Conservation (phyloP, 2,329 filamentous ascomycete species). For the Ploettnerulaceae sp. region DNA sequence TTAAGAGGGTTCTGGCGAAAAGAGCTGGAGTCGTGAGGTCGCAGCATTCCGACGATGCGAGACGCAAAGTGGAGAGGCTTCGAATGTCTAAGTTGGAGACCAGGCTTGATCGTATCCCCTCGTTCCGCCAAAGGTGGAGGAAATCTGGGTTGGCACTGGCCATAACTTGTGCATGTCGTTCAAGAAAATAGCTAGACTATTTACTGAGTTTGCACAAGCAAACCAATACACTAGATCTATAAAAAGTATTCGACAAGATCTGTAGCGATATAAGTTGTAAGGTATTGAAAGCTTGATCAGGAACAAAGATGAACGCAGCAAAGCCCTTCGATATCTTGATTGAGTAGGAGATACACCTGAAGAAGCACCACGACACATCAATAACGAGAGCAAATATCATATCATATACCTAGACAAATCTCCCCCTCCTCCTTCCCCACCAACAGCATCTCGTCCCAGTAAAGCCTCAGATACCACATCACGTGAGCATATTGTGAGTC, state of each 20-base stretch:
- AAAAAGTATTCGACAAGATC: background rate
- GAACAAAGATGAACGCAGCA: too few species aligned
- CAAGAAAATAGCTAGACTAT: slow-evolving; percentile 7
- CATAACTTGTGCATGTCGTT: slow-evolving; percentile 35
- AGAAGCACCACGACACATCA: slow-evolving; percentile 7
- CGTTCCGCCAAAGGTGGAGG: slow-evolving; percentile 32
- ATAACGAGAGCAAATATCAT: slow-evolving; percentile 11
- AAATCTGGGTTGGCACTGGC: slow-evolving; percentile 29
- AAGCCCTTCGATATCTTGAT: too few species aligned
- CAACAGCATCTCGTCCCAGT: background rate
- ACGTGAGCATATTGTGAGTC: slow-evolving; percentile 16
- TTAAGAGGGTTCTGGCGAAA: slow-evolving; percentile 64
- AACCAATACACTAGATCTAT: background rate
- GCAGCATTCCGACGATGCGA: slow-evolving; percentile 65
- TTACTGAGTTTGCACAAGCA: slow-evolving; percentile 5
- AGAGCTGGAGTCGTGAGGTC: slow-evolving; percentile 64
- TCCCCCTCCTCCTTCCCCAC: slow-evolving; percentile 3
- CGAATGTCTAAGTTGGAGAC: slow-evolving; percentile 31
- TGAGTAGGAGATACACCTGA: slow-evolving; percentile 7
- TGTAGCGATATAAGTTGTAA: background rate
- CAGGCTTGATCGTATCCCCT: slow-evolving; percentile 26
- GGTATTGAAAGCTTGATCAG: background rate
- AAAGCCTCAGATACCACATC: slow-evolving; percentile 11
- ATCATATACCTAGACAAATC: slow-evolving; percentile 20
- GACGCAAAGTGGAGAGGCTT: slow-evolving; percentile 48